These are phyloP conservation scores for Wickerhamiella shivajii DNA, from an alignment of 805 yeast species.

Conservation along the genomic window DNA sequence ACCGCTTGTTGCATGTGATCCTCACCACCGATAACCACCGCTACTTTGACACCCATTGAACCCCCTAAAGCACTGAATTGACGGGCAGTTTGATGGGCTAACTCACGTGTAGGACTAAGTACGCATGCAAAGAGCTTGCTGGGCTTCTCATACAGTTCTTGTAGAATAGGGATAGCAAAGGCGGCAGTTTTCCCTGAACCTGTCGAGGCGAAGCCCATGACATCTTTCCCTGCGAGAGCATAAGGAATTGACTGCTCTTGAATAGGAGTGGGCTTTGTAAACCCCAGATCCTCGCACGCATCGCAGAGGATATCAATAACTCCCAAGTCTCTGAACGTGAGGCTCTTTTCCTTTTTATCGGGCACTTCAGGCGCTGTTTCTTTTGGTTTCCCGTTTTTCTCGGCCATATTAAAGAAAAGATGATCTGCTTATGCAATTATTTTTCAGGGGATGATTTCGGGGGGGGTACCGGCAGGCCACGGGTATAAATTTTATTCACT, in stretches of 20 bases:
- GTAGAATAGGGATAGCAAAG: conserved; percentile 88
- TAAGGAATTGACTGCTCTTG: conserved; percentile 85
- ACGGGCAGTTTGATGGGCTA: conserved; percentile 56
- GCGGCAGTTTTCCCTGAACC: conserved; percentile 99
- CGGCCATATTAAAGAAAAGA: too few relatives aligned
- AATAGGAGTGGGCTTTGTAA: conserved; percentile 78
- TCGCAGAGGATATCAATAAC: conserved; percentile 39
- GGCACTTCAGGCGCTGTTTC: too few relatives aligned
- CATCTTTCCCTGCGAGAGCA: conserved; percentile 79
- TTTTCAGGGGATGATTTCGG: too few relatives aligned
- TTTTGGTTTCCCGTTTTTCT: too few relatives aligned
- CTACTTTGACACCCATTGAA: conserved; percentile 80
- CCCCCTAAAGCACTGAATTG: conserved; percentile 90
- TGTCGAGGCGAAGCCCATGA: conserved; percentile 92
- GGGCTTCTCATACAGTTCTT: conserved; percentile 79
- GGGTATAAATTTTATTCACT: too few relatives aligned
- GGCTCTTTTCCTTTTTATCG: too few relatives aligned
- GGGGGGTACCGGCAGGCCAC: too few relatives aligned
- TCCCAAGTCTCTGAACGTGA: conserved; percentile 24
- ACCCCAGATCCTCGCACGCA: conserved; percentile 63
- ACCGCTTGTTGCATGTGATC: conserved; percentile 96
- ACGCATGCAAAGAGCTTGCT: conserved; percentile 81
- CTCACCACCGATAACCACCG: conserved; percentile 94
- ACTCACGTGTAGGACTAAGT: conserved; percentile 55
- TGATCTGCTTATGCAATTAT: too few relatives aligned